Evolutionary conservation across 768 basidiomycete species (phyloP).

Genomic region (Trametes cubensis): DNA sequence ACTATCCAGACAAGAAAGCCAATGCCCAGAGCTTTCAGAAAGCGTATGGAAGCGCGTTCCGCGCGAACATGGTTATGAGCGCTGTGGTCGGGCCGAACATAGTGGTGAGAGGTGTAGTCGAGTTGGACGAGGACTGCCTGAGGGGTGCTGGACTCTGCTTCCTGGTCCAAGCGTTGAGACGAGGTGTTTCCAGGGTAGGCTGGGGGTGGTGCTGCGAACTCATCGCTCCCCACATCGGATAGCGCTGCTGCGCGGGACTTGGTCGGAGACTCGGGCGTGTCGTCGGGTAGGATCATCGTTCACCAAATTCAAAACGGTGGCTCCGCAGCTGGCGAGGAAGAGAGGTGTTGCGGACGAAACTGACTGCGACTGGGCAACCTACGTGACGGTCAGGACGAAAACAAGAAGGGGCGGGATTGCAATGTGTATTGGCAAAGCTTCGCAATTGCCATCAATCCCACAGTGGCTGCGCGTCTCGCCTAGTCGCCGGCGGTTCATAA

Average conservation of each 20-base stretch:
- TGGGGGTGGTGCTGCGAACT: slow-evolving; percentile 22
- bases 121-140: neutral
- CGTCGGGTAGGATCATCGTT: slow-evolving; percentile 33
- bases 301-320: neutral
- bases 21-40: slow-evolving; percentile 27
- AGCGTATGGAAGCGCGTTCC: slow-evolving; percentile 21
- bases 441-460: no score
- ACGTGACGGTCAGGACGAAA: neutral
- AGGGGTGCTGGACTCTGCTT: neutral
- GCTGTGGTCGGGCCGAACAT: neutral
- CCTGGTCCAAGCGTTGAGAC: slow-evolving; percentile 2
- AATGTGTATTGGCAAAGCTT: neutral
- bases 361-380: no score
- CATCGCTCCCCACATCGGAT: slow-evolving; percentile 9
- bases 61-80: slow-evolving; percentile 3
- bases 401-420: no score
- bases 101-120: neutral
- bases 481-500: no score
- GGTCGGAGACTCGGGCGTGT: slow-evolving; percentile 27
- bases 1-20: slow-evolving; percentile 26
- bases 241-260: slow-evolving; percentile 23
- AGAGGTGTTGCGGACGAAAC: no score
- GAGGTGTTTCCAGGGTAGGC: slow-evolving; percentile 27
- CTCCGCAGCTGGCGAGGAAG: no score
- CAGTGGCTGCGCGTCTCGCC: no score